Evolutionary conservation across 768 basidiomycete species (phyloP).

Genomic region (Leucosporidium creatinivorum): DNA sequence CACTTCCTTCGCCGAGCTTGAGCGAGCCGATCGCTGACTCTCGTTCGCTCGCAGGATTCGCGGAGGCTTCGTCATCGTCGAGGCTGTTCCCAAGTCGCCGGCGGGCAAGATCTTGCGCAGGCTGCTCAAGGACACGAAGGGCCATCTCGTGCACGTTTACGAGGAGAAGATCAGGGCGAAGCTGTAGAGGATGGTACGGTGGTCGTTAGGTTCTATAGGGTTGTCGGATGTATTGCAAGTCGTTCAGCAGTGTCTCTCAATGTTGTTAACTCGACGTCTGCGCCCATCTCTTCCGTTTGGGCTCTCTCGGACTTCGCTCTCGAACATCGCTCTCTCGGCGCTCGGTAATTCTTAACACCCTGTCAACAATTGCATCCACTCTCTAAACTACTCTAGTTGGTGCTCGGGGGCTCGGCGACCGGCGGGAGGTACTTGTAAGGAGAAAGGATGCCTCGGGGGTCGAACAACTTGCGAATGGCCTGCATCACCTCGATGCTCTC

Average conservation of each 20-base stretch:
- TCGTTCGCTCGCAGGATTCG: constrained; percentile 18
- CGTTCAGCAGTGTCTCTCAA: neutral
- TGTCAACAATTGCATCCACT: too few species aligned
- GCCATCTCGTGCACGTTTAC: constrained; percentile 24
- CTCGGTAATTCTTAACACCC: too few species aligned
- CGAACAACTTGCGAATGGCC: constrained; percentile 78
- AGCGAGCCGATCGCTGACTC: neutral
- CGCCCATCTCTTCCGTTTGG: neutral
- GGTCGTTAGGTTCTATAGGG: neutral
- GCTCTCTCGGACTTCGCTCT: too few species aligned
- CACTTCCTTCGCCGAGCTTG: neutral
- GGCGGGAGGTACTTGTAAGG: constrained; percentile 44
- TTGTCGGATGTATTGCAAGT: neutral
- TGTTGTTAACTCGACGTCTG: too few species aligned
- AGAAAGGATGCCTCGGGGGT: constrained; percentile 86
- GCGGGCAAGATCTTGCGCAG: constrained; percentile 36
- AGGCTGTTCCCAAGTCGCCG: constrained; percentile 33
- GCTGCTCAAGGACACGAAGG: constrained; percentile 33
- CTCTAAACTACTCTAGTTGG: too few species aligned
- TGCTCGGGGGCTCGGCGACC: neutral
- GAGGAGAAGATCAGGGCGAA: constrained; percentile 30
- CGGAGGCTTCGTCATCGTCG: constrained; percentile 35
- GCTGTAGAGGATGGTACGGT: constrained; percentile 8
- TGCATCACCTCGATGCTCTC: constrained; percentile 82
- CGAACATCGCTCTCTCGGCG: too few species aligned